Percentiles rank a stretch among this genome's conserved stretches.
phyloP scores from a whole-genome alignment of 192 early-diverging fungal genomes.

The Gamsiella multidivaricata region DNA sequence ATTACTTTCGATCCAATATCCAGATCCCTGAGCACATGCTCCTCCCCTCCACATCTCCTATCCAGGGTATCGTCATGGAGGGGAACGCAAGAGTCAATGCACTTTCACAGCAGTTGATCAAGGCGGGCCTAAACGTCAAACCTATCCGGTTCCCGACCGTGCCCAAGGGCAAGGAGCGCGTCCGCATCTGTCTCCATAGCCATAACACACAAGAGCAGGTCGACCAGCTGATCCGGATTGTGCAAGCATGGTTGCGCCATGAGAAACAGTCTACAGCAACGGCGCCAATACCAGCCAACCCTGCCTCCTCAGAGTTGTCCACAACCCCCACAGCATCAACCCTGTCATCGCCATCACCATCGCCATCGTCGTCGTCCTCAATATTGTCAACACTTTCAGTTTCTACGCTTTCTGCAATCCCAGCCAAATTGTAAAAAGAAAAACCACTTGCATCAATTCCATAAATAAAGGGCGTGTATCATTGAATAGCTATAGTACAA shows the following conservation, averaged over 20 bases:
- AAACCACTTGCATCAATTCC: background rate
- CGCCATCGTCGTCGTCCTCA: background rate
- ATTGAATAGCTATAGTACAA: background rate
- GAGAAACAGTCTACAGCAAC: background rate
- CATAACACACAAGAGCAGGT: conserved; percentile 78
- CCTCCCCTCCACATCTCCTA: conserved; percentile 75
- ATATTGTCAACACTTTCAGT: conserved; percentile 3
- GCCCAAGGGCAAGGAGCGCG: conserved; percentile 77
- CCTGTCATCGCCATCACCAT: background rate
- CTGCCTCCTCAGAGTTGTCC: background rate
- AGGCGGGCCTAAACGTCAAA: conserved; percentile 73
- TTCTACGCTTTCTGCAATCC: conserved; percentile 10
- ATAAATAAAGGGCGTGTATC: background rate
- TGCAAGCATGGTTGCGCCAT: conserved; percentile 14
- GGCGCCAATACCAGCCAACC: background rate
- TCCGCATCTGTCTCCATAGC: conserved; percentile 87
- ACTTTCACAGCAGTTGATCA: conserved; percentile 51
- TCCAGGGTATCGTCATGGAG: conserved; percentile 82
- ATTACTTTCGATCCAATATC: conserved; percentile 62
- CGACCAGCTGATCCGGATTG: conserved; percentile 33
- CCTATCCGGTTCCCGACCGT: conserved; percentile 87
- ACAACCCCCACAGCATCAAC: background rate
- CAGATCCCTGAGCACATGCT: conserved; percentile 59
- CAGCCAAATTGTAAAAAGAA: conserved; percentile 37
- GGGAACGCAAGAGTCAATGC: conserved; percentile 58